These are phyloP conservation scores for Cylindricascospora bacillispora DNA, from an alignment of 1,139 yeast species.

Conservation along the genomic window DNA sequence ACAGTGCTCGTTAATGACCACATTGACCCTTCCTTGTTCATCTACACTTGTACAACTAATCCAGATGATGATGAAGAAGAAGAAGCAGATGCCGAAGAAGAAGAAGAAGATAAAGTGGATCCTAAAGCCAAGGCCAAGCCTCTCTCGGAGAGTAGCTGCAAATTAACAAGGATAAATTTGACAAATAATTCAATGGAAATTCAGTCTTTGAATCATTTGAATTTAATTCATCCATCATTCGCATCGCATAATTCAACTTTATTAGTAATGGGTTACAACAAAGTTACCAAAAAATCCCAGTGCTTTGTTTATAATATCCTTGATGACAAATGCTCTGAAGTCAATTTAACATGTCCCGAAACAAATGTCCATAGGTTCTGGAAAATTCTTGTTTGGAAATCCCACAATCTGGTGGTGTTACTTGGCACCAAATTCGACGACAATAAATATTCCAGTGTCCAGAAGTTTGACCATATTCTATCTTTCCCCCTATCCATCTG, in stretches of 20 bases:
- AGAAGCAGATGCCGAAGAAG: no score
- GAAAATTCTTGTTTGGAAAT: slow-evolving; percentile 61
- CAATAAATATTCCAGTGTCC: slow-evolving; percentile 39
- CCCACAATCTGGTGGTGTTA: slow-evolving; percentile 55
- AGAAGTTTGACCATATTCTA: slow-evolving; percentile 45
- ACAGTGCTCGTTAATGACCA: no score
- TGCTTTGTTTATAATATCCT: slow-evolving; percentile 53
- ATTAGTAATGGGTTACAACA: no score
- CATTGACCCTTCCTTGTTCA: slow-evolving; percentile 3
- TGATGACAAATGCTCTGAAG: slow-evolving; percentile 53
- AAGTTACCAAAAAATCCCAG: slow-evolving; percentile 29
- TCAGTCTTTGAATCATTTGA: slow-evolving; percentile 6
- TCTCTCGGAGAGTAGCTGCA: no score
- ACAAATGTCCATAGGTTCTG: slow-evolving; percentile 50
- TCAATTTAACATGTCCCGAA: slow-evolving; percentile 40
- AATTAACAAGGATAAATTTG: no score
- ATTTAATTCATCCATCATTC: no score
- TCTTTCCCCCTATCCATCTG: slow-evolving; percentile 48
- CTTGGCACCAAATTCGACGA: slow-evolving; percentile 39
- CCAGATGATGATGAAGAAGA: no score
- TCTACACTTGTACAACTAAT: no score
- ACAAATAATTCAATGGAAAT: no score
- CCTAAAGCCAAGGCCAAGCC: neutral
- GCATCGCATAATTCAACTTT: no score
- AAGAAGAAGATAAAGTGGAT: slow-evolving; percentile 2